These are phyloP conservation scores for Penicillium lagena DNA, from an alignment of 495 filamentous ascomycete genomes.

Conservation along the genomic window DNA sequence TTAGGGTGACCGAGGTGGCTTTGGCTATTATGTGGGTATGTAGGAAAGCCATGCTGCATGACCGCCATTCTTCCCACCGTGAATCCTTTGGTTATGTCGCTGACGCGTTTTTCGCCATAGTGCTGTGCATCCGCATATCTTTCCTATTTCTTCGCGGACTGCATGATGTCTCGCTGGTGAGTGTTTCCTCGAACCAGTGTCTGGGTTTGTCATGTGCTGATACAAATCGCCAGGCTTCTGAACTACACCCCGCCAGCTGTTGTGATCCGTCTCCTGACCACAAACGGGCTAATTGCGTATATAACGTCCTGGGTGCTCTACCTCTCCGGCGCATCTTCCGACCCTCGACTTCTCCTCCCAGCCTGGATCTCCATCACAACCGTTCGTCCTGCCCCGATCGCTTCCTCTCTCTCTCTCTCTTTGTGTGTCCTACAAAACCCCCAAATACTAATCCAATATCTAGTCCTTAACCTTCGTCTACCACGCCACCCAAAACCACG, in stretches of 20 bases:
- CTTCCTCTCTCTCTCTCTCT: neutral
- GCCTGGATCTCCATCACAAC: conserved; percentile 84
- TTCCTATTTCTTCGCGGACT: conserved; percentile 86
- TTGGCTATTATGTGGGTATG: conserved; percentile 81
- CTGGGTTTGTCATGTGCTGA: too few relatives aligned
- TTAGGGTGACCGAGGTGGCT: conserved; percentile 69
- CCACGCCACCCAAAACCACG: conserved; percentile 73
- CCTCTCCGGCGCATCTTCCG: conserved; percentile 65
- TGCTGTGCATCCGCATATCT: conserved; percentile 78
- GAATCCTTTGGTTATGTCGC: too few relatives aligned
- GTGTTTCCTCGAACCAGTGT: conserved; percentile 8
- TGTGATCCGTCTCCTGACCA: conserved; percentile 74
- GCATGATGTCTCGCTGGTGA: conserved; percentile 88
- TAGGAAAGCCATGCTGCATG: neutral
- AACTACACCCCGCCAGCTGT: conserved; percentile 83
- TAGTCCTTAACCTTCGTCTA: conserved; percentile 74
- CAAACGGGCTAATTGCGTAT: conserved; percentile 73
- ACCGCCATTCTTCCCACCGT: too few relatives aligned
- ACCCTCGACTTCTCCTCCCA: conserved; percentile 72
- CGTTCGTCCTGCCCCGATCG: conserved; percentile 31
- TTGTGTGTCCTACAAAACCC: neutral
- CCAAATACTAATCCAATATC: neutral
- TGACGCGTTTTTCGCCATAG: conserved; percentile 26
- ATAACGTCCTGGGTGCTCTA: conserved; percentile 75
- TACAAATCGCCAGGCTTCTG: conserved; percentile 53